phyloP scores from a whole-genome alignment of 1,284 basidiomycete species.

The Filobasidium uniguttulatum region DNA sequence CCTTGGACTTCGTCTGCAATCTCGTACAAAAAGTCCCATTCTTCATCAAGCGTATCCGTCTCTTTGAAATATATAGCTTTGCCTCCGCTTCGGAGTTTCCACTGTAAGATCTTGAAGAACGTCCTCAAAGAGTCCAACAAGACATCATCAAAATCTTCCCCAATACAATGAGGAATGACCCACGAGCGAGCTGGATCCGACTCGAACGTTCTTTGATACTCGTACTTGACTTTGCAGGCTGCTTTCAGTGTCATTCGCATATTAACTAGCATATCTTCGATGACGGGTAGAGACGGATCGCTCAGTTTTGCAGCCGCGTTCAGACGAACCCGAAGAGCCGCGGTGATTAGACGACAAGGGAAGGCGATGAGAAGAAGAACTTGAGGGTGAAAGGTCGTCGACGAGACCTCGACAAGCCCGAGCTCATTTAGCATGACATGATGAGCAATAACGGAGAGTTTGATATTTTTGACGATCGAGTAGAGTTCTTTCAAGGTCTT shows the following conservation, averaged over 20 bases:
- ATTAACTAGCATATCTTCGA: conserved; percentile 92
- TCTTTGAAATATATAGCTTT: conserved; percentile 93
- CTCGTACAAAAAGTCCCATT: conserved; percentile 90
- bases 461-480: conserved; percentile 69
- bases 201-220: conserved; percentile 76
- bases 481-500: conserved; percentile 80
- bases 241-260: conserved; percentile 81
- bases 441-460: conserved; percentile 72
- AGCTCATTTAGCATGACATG: conserved; percentile 25
- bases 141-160: conserved; percentile 75
- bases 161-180: conserved; percentile 76
- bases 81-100: conserved; percentile 85
- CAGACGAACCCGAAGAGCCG: conserved; percentile 73
- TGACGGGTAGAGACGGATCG: conserved; percentile 71
- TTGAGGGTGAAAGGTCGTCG: conserved; percentile 85
- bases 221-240: conserved; percentile 85
- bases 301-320: conserved; percentile 80
- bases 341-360: conserved; percentile 86
- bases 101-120: conserved; percentile 89
- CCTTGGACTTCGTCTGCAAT: conserved; percentile 79
- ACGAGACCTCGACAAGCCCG: conserved; percentile 54
- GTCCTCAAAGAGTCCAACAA: conserved; percentile 75
- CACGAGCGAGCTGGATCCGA: conserved; percentile 78
- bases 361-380: conserved; percentile 89
- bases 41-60: conserved; percentile 89